Evolutionary conservation across 129 eudicot species (phyloP), one percentile per base, ranked within the genome.

Genomic region (Pulicaria dysenterica): DNA sequence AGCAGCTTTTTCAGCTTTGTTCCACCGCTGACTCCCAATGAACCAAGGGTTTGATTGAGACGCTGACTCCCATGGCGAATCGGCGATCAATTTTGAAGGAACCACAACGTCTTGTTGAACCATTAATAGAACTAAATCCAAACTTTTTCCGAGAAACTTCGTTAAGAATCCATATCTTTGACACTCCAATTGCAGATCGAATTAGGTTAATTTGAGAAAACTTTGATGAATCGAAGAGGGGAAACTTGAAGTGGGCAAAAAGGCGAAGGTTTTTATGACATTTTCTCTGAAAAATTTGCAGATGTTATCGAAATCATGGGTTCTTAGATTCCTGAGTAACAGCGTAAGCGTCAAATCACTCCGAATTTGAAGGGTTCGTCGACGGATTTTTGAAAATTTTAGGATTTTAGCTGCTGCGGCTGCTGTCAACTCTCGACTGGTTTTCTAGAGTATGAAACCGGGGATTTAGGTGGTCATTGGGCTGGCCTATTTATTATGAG

Each of bases 21-120:
- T 78, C 97, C 96, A 95, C 51, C 85, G 69, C 50, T 81, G 78
- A 43, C 73, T 24, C 69, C 84, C 81, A 61, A 89, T 81, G 3
- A 41, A 37, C 67, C 69, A 57, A 46, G 56, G 73, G 36, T 31
- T 43, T 38, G 63, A 39, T 49, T 63, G 14, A 17, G 69, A 19
- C 6, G 70, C 34, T 63, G 53, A 14, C 41, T 37, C 70, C 39
- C 69, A 67, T 54, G 67, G 55, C 43, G 10, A 46, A 8, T 54
- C 50, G 10, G 49, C 73, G 49, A 69, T 69, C 73, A 53, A 50
- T 36, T 41, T 55, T 11, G 72, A 74, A 62, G 64, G 36, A 74
- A 51, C 54, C 64, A 45, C 73, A 53, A 24, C 42, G 44, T 67
- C 74, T 66, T 76, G 80, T 64, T 75, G 73, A 19, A 75, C 73